These are phyloP conservation scores for Amphibolis antarctica DNA, from an alignment of 106 monocot genomes.

Conservation along the genomic window DNA sequence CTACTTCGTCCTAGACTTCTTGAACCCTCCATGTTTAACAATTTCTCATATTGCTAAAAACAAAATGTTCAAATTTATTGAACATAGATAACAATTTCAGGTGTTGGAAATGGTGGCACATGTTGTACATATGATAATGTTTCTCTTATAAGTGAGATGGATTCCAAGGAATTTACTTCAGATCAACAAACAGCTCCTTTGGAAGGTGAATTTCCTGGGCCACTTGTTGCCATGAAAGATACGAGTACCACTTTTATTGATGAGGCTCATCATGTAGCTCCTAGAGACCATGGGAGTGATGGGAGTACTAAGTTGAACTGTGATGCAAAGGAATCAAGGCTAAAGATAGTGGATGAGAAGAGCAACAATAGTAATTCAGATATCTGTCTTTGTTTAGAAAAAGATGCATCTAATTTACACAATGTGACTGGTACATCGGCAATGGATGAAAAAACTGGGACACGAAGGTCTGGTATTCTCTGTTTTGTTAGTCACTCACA, in stretches of 20 bases:
- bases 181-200: background rate
- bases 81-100: background rate
- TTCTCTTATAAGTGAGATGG: background rate
- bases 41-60: too few relatives aligned
- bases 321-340: background rate
- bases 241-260: background rate
- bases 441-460: background rate
- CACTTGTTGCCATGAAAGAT: background rate
- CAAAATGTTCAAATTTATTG: conserved; percentile 1
- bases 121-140: background rate
- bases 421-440: background rate
- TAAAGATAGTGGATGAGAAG: background rate
- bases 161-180: background rate
- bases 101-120: background rate
- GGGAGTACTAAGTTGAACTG: background rate
- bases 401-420: background rate
- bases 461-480: conserved; percentile 2
- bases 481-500: background rate
- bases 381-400: background rate
- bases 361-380: background rate
- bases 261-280: background rate
- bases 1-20: too few relatives aligned
- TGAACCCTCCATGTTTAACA: too few relatives aligned
- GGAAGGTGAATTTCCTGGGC: background rate
- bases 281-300: background rate